A percentile compares a stretch with the other conserved stretches of the same genome.
Conservation (phyloP, 768 basidiomycete genomes). For the Kwoniella sp. region DNA sequence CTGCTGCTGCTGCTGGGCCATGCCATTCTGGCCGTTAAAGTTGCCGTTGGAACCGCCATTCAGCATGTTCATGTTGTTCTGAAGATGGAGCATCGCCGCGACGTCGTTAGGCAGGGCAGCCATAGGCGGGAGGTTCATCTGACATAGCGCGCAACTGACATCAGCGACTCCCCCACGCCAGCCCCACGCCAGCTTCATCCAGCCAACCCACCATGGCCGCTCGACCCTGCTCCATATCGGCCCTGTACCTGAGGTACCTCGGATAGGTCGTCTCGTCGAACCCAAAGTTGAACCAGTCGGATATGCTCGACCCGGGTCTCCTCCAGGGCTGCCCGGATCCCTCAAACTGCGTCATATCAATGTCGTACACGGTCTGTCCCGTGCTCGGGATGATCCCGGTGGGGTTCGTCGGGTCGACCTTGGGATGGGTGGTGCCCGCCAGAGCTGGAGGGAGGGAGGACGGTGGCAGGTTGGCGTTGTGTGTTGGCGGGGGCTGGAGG, state of each 20-base stretch:
- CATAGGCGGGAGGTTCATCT: constrained; percentile 17
- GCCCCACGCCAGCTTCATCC: too few relatives aligned
- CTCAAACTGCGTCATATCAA: constrained; percentile 60
- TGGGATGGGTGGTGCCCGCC: constrained; percentile 62
- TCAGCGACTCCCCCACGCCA: background rate
- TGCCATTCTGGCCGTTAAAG: background rate
- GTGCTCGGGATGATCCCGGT: constrained; percentile 60
- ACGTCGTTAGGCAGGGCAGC: constrained; percentile 10
- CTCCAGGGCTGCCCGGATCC: constrained; percentile 82
- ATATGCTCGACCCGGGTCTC: constrained; percentile 81
- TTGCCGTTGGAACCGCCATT: constrained; percentile 2
- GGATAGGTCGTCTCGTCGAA: constrained; percentile 97
- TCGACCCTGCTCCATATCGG: constrained; percentile 47
- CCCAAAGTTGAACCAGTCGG: constrained; percentile 99
- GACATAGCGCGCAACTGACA: background rate
- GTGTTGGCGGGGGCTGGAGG: constrained; percentile 25
- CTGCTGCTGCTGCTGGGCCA: background rate
- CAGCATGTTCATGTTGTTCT: constrained; percentile 5
- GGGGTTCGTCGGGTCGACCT: constrained; percentile 65
- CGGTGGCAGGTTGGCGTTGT: constrained; percentile 25
- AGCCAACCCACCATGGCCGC: constrained; percentile 40
- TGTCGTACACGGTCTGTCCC: constrained; percentile 63
- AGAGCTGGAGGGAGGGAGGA: constrained; percentile 44
- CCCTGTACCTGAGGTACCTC: constrained; percentile 58
- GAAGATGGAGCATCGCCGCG: constrained; percentile 13